A percentile compares a stretch with the other conserved stretches of the same genome.
These are phyloP conservation scores for Eimeria nieschulzi DNA, from an alignment of 169 alveolate species.

Conservation along the genomic window DNA sequence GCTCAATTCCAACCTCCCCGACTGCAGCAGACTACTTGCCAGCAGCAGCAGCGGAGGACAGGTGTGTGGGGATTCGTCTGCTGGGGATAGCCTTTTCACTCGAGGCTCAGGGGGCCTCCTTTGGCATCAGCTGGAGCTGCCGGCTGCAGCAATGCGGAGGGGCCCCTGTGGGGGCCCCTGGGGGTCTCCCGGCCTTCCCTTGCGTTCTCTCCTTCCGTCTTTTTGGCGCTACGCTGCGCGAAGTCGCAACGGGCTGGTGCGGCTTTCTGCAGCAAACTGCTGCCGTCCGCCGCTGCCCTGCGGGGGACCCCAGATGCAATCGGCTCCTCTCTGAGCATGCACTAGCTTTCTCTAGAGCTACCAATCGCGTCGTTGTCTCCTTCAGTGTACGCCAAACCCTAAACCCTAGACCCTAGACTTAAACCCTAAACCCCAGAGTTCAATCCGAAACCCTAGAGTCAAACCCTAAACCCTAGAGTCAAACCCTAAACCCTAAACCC, in stretches of 20 bases:
- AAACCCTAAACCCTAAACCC: constrained; percentile 3
- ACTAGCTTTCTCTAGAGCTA: constrained; percentile 13
- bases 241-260: neutral
- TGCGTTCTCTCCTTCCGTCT: neutral
- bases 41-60: constrained; percentile 13
- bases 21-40: neutral
- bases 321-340: constrained; percentile 2
- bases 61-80: neutral
- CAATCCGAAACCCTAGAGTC: neutral
- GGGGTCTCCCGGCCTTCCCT: constrained; percentile 2
- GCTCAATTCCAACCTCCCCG: neutral
- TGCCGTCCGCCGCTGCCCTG: constrained; percentile 24
- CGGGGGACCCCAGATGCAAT: constrained; percentile 34
- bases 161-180: neutral
- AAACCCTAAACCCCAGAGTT: neutral
- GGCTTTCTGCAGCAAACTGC: constrained; percentile 4
- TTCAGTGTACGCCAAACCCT: constrained; percentile 27
- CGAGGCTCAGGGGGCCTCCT: neutral
- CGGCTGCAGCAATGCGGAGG: constrained; percentile 8
- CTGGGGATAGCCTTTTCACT: neutral
- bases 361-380: constrained; percentile 14
- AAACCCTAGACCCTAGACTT: constrained; percentile 19
- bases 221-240: constrained; percentile 30
- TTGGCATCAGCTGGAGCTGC: constrained; percentile 44
- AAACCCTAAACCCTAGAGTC: constrained; percentile 3